Percentiles rank a stretch among this genome's conserved stretches.
These are phyloP conservation scores for Phialocephala subalpina DNA, from an alignment of 2,329 filamentous ascomycete species.

Conservation along the genomic window DNA sequence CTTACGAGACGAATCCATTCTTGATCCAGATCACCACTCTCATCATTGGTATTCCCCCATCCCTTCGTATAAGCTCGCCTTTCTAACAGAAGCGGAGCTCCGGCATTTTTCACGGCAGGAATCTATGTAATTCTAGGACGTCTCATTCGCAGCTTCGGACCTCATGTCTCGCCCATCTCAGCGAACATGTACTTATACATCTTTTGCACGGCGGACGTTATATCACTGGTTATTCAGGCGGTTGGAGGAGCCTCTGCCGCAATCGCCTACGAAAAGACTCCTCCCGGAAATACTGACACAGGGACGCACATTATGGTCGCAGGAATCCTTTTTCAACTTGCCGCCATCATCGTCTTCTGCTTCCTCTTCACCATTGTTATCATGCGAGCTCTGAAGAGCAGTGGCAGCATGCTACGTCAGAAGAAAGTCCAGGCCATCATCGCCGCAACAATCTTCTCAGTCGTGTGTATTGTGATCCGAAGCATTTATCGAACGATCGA, in stretches of 20 bases:
- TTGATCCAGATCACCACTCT: conserved; percentile 51
- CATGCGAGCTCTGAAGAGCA: conserved; percentile 49
- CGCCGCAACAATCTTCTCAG: conserved; percentile 39
- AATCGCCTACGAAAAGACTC: conserved; percentile 20
- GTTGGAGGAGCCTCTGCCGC: conserved; percentile 61
- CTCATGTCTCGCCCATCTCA: conserved; percentile 56
- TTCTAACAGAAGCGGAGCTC: conserved; percentile 27
- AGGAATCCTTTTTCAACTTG: conserved; percentile 48
- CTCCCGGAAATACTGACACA: conserved; percentile 16
- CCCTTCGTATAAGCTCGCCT: not conserved
- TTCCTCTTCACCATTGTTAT: conserved; percentile 49
- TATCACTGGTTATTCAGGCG: conserved; percentile 64
- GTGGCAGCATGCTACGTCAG: not conserved
- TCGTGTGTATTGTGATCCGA: conserved; percentile 52
- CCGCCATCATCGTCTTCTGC: conserved; percentile 45
- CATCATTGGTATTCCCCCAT: conserved; percentile 52
- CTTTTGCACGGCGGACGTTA: conserved; percentile 66
- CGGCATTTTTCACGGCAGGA: conserved; percentile 63
- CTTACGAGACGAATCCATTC: conserved; percentile 45
- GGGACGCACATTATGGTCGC: conserved; percentile 48
- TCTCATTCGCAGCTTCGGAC: conserved; percentile 57
- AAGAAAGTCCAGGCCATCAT: conserved; percentile 12
- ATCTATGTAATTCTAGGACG: conserved; percentile 71
- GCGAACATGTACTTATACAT: conserved; percentile 62
- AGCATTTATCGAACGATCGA: conserved; percentile 55